Conservation (phyloP, 768 basidiomycete species). For the Cyclocybe aegerita region DNA sequence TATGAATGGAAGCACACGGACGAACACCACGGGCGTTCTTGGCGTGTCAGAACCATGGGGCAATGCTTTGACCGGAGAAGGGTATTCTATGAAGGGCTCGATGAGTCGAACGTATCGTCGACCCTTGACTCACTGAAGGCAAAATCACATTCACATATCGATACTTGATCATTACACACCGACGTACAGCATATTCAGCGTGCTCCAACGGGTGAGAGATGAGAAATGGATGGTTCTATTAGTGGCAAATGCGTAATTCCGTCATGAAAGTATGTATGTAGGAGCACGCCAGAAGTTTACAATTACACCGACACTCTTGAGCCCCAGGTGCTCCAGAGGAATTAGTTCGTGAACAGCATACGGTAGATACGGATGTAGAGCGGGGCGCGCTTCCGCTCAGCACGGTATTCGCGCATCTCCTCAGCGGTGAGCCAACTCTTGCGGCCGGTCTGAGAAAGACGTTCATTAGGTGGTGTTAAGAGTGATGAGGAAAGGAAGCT, state of each 20-base stretch:
- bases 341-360: conserved; percentile 39
- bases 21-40: too few relatives aligned
- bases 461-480: neutral
- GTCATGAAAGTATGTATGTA: neutral
- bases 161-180: too few relatives aligned
- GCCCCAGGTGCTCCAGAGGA: neutral
- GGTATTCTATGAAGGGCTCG: too few relatives aligned
- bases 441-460: conserved; percentile 32
- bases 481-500: conserved; percentile 1
- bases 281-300: neutral
- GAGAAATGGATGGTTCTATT: too few relatives aligned
- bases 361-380: conserved; percentile 36
- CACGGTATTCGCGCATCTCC: conserved; percentile 43
- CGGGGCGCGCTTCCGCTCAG: conserved; percentile 36
- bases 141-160: too few relatives aligned
- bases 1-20: too few relatives aligned
- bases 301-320: conserved; percentile 7
- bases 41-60: too few relatives aligned
- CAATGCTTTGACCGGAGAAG: too few relatives aligned
- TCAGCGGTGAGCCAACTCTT: conserved; percentile 47
- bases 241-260: neutral
- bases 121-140: too few relatives aligned
- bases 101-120: too few relatives aligned
- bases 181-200: too few relatives aligned
- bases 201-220: too few relatives aligned